Conservation (phyloP, 2,329 filamentous ascomycete species). For the Corinectria fuckeliana region DNA sequence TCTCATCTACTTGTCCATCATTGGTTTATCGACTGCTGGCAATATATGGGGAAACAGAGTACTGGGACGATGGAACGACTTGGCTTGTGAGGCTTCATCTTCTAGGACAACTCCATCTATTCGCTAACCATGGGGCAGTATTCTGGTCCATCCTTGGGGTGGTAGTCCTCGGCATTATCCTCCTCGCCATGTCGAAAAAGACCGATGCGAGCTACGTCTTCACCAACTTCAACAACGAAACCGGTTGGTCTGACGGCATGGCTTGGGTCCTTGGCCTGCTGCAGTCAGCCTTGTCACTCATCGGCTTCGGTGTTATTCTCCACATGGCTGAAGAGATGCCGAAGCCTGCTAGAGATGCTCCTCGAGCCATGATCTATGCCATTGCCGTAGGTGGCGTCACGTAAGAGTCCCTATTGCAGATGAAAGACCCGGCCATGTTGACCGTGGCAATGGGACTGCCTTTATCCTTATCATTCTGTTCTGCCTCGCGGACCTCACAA, state of each 20-base stretch:
- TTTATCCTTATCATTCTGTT: constrained; percentile 53
- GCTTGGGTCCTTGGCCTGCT: constrained; percentile 56
- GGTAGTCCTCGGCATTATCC: constrained; percentile 51
- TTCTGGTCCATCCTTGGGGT: constrained; percentile 52
- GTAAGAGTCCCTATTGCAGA: constrained; percentile 34
- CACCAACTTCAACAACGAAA: constrained; percentile 51
- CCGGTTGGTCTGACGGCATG: constrained; percentile 54
- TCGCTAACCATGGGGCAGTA: constrained; percentile 29
- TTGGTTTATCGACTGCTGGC: constrained; percentile 32
- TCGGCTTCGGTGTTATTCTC: constrained; percentile 52
- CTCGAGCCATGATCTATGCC: constrained; percentile 51
- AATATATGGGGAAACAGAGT: constrained; percentile 52
- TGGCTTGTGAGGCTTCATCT: constrained; percentile 41
- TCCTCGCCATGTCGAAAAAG: constrained; percentile 49
- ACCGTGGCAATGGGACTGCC: constrained; percentile 37
- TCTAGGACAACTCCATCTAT: accelerated
- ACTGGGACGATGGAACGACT: constrained; percentile 50
- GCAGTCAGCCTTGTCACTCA: constrained; percentile 45
- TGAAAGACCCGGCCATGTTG: too few species aligned
- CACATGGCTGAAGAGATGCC: constrained; percentile 58
- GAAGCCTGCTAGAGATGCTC: constrained; percentile 47
- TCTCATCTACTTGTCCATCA: constrained; percentile 46
- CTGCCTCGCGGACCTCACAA: constrained; percentile 46
- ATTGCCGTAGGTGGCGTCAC: constrained; percentile 51
- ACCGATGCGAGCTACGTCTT: constrained; percentile 52